Conservation (phyloP, 1,284 basidiomycete species). For the Cystobasidiaceae sp. region DNA sequence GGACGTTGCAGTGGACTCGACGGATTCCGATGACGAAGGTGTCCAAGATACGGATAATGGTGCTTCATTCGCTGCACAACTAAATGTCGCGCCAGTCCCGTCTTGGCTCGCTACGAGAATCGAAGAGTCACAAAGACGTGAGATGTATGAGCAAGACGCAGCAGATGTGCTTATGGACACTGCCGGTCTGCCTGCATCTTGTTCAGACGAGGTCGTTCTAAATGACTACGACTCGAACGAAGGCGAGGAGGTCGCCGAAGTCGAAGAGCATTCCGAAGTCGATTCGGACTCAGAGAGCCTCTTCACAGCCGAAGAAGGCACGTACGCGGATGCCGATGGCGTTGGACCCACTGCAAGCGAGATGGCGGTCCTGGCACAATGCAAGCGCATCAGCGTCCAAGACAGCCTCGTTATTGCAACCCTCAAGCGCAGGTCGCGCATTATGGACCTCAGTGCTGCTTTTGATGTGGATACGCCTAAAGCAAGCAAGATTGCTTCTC, state of each 20-base stretch:
- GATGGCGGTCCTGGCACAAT: not conserved
- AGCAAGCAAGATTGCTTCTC: no score
- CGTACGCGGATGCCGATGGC: not conserved
- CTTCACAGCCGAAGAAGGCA: not conserved
- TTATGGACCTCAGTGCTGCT: no score
- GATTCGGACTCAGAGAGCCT: no score
- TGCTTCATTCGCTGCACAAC: not conserved
- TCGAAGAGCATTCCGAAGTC: not conserved
- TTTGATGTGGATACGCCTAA: no score
- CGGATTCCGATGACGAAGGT: not conserved
- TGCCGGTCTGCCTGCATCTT: no score
- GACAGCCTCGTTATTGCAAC: not conserved
- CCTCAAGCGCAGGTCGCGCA: not conserved
- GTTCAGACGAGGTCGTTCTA: not conserved
- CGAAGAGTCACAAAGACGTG: not conserved
- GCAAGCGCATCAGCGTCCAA: not conserved
- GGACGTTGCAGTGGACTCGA: no score
- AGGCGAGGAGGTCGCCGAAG: not conserved
- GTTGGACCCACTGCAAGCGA: not conserved
- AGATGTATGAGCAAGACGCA: not conserved
- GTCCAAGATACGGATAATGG: not conserved
- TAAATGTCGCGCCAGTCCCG: not conserved
- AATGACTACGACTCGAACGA: not conserved
- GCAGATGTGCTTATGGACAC: not conserved
- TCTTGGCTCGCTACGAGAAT: not conserved